phyloP scores from a whole-genome alignment of 352 stramenopile genomes.

The Phytophthora citrophthora region DNA sequence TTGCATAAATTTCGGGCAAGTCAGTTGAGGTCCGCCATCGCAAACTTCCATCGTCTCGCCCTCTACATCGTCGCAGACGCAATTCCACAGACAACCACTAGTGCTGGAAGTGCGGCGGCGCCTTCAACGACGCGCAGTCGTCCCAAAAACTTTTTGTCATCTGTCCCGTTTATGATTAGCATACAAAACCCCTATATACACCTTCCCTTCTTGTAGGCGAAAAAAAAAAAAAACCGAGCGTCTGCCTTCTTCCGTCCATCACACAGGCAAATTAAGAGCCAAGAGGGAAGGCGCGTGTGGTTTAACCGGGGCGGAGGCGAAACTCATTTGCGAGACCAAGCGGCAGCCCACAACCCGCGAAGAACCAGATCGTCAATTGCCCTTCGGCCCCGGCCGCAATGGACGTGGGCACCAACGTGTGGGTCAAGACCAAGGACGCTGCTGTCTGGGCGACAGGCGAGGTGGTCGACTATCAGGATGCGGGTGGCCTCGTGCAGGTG shows the following conservation, averaged over 20 bases:
- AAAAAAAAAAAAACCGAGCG: constrained; percentile 14
- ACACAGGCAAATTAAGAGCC: neutral
- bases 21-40: constrained; percentile 1
- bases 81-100: neutral
- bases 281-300: constrained; percentile 1
- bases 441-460: constrained; percentile 72
- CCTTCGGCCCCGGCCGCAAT: constrained; percentile 38
- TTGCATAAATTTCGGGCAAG: neutral
- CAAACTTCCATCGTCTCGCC: neutral
- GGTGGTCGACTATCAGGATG: constrained; percentile 72
- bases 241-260: constrained; percentile 29
- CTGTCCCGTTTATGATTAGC: neutral
- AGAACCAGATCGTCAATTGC: constrained; percentile 7
- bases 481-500: constrained; percentile 53
- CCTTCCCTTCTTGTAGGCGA: constrained; percentile 1
- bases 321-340: constrained; percentile 27
- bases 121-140: constrained; percentile 5
- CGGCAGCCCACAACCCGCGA: constrained; percentile 17
- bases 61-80: constrained; percentile 3
- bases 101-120: neutral
- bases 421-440: constrained; percentile 65
- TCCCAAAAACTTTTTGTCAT: constrained; percentile 10
- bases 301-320: constrained; percentile 9
- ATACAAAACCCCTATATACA: constrained; percentile 24
- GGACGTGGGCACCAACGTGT: constrained; percentile 86